Percentiles rank a stretch among this genome's conserved stretches.
Evolutionary conservation across 495 filamentous ascomycete species (phyloP).

Genomic region (Bacidia rubella): DNA sequence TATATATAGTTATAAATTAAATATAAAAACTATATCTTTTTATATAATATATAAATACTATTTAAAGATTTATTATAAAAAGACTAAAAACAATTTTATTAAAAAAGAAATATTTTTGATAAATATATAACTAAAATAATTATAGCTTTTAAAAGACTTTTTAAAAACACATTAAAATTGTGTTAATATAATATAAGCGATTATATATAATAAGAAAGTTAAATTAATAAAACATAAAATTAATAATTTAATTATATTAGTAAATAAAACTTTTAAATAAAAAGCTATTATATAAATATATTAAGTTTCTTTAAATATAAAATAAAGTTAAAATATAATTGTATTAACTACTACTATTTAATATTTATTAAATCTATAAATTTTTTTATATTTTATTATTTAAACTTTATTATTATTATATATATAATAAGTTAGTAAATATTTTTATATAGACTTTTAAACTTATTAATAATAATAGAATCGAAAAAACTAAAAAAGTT

Average conservation of each 20-base stretch:
- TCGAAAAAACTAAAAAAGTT: too few species aligned
- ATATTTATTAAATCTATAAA: neutral
- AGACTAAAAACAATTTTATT: neutral
- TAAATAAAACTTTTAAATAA: neutral
- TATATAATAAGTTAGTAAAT: neutral
- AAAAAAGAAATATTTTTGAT: neutral
- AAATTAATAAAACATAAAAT: too few species aligned
- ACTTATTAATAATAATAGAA: too few species aligned
- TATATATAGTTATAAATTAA: too few species aligned
- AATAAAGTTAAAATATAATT: neutral
- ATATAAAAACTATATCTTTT: too few species aligned
- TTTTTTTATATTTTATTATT: neutral
- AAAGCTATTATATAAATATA: neutral
- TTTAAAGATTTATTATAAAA: conserved; percentile 3
- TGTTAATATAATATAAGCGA: neutral
- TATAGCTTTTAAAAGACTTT: too few species aligned
- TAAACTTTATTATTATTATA: neutral
- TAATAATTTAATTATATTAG: neutral
- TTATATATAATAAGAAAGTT: neutral
- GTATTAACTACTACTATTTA: neutral
- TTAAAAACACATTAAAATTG: neutral
- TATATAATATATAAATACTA: conserved; percentile 8
- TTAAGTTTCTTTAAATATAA: neutral
- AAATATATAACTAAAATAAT: neutral
- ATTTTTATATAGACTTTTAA: neutral